Evolutionary conservation across 176 grass and related monocot genomes (phyloP), one percentile per base, ranked within the genome.

Genomic region (Bothriochloa decipiens): DNA sequence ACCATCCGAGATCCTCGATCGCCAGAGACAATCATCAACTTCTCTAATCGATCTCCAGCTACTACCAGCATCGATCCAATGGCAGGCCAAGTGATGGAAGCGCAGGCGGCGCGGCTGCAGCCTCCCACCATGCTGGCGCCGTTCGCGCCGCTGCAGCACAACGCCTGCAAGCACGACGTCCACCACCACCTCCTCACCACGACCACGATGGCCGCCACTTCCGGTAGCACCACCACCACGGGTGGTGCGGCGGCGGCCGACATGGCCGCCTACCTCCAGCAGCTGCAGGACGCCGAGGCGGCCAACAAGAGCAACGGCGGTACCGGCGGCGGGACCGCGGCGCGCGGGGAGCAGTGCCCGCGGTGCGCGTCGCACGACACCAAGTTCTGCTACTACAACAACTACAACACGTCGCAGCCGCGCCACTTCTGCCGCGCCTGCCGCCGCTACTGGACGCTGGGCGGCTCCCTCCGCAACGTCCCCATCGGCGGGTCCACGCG

Each of bases 301-400:
- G 36, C 10, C 12, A 15, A 3, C 0, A 13, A 27, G 11, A 25
- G 17, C 6, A 45, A 2, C 11, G 3, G 11, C 17, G 11, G 5
- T 5, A 8, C 7, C 25, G n/a, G 39, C 5, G 43, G 23, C 28
- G 76, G 7, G 2, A 50, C 8, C 28, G 76, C 14, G 6, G 68
- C 15, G 40, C 36, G 69, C 11, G 72, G 90, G 7, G 95, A 95
- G 88, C 91, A 85, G 86, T 99, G 93, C 81, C 96, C 96, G 22
- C 91, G 96, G 74, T 99, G 96, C 84, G 89, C 92, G 80, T 99
- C 93, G 10, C 88, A 83, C 29, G 91, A 98, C 89, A 98, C 95
- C 87, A 98, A 98, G 87, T 98, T 98, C 83, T 98, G 95, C 86
- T 98, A 98, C 91, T 98, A 98, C 89, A 98, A 98, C 87, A 98